phyloP scores from a whole-genome alignment of 306 rosid genomes.

The Cicer chorassanicum region DNA sequence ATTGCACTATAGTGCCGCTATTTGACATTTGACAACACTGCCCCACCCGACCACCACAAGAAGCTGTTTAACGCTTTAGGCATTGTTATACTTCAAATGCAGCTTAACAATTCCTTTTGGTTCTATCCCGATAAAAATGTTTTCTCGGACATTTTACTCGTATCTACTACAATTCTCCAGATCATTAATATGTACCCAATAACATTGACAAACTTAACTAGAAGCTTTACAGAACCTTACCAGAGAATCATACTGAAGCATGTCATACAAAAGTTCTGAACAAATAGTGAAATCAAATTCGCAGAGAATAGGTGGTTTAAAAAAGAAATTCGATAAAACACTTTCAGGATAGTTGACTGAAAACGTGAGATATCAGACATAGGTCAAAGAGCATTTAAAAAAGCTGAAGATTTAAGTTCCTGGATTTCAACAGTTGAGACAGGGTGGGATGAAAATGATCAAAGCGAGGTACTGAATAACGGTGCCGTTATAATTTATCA shows the following conservation, averaged over 20 bases:
- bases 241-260: background rate
- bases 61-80: background rate
- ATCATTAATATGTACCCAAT: too few species aligned
- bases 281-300: slow-evolving; percentile 3
- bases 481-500: slow-evolving; percentile 8
- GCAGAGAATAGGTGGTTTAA: background rate
- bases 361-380: background rate
- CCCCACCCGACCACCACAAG: background rate
- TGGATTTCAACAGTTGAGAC: background rate
- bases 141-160: background rate
- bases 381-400: slow-evolving; percentile 28
- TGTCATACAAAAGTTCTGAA: background rate
- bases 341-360: background rate
- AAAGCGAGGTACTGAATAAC: slow-evolving; percentile 3
- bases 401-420: slow-evolving; percentile 5
- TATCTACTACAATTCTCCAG: too few species aligned
- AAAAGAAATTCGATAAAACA: background rate
- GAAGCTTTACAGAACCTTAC: slow-evolving; percentile 11
- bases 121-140: background rate
- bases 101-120: background rate
- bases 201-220: too few species aligned
- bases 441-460: slow-evolving; percentile 6
- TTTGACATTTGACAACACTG: too few species aligned
- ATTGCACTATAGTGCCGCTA: too few species aligned
- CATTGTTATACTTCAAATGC: background rate